Evolutionary conservation across 306 rosid genomes (phyloP), one percentile per base, ranked within the genome.

Genomic region (Begonia loranthoides): DNA sequence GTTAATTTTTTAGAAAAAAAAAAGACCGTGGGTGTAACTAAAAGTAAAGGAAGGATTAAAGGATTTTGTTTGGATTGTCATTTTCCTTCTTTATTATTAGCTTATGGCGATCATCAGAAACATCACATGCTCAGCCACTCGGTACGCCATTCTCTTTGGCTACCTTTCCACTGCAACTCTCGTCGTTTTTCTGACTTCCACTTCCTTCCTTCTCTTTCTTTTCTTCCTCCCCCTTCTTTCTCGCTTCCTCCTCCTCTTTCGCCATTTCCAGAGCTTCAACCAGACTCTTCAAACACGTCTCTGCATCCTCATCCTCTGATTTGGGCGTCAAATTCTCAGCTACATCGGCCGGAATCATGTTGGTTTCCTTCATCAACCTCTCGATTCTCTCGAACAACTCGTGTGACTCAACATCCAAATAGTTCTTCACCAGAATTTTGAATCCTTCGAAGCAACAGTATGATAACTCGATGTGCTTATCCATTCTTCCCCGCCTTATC

Each of bases 301-400:
- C 76, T 28, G 57, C 60, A 19, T 69, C 71, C 54, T 50, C 66
- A 28, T 44, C 33, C 50, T 69, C 56, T 33, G 49, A 28, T 67
- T 79, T 84, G 17, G 93, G 89, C 95, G 81, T 84, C 69, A 88
- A 55, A 66, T 84, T 77, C 62, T 88, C 89, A 0, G 95, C 95
- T n/a, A 88, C 87, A 17, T 88, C 97, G 13, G 97, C 97, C 14
- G 97, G 97, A 1, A 79, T 71, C 54, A 71, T 75, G 1, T 73
- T 47, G 3, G 47, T 24, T 12, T 74, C 75, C 58, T 50, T 55
- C n/a, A 79, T 55, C 75, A 77, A 12, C 2, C 47, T 58, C 3
- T 60, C 0, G 12, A 89, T 66, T 22, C 39, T 60, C 0, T 52
- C 51, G 50, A 69, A 89, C 49, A 76, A 57, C 13, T 10, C 12